Evolutionary conservation across 106 monocot genomes (phyloP).

Genomic region (Apostasia shenzhenica): DNA sequence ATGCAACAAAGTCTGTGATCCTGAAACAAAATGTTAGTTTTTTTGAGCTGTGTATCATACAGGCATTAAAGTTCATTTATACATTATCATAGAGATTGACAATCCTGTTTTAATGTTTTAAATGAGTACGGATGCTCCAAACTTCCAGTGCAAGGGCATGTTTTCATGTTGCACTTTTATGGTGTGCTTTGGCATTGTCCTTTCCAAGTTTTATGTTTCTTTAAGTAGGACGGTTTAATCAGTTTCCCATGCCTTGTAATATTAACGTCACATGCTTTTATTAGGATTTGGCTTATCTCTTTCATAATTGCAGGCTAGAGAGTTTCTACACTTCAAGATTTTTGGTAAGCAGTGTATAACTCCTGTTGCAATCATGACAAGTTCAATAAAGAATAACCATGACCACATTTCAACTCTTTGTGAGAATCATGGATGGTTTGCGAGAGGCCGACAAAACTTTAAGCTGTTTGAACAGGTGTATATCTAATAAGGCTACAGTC

Average conservation of each 20-base stretch:
- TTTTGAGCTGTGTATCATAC: too few relatives aligned
- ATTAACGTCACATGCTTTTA: neutral
- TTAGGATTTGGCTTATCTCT: conserved; percentile 1
- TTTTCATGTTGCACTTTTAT: neutral
- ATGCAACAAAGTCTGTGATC: too few relatives aligned
- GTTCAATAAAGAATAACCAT: conserved; percentile 94
- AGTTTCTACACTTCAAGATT: conserved; percentile 81
- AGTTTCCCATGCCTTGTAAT: neutral
- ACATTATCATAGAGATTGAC: too few relatives aligned
- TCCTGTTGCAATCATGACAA: conserved; percentile 97
- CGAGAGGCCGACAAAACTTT: conserved; percentile 67
- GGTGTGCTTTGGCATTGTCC: neutral
- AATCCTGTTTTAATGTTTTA: too few relatives aligned
- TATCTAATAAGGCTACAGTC: too few relatives aligned
- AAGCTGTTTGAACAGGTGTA: conserved; percentile 84
- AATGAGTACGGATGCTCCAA: too few relatives aligned
- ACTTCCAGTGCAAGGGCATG: neutral
- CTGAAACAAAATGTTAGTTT: too few relatives aligned
- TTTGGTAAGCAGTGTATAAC: conserved; percentile 82
- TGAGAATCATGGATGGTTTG: conserved; percentile 81
- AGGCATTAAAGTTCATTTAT: too few relatives aligned
- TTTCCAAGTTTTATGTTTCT: neutral
- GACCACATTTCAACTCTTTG: conserved; percentile 56
- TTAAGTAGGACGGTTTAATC: neutral
- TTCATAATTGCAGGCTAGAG: conserved; percentile 63